These are phyloP conservation scores for Chlamydomonas asymmetrica DNA, from an alignment of 139 green algal species.

Conservation along the genomic window DNA sequence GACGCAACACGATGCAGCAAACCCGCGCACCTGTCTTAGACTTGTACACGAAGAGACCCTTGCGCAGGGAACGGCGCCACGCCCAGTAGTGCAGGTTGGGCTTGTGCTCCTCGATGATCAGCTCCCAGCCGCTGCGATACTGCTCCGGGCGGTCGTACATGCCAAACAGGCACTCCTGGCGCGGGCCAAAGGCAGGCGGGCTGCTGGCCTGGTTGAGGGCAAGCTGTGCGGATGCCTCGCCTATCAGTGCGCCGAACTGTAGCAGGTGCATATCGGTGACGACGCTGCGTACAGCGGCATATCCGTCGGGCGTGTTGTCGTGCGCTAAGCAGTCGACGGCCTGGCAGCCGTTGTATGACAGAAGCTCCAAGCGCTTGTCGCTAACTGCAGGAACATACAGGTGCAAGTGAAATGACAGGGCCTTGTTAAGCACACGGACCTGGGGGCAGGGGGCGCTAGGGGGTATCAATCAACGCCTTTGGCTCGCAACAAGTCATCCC, in stretches of 20 bases:
- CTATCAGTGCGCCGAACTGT: constrained; percentile 61
- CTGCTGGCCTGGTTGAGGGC: constrained; percentile 23
- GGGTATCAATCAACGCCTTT: too few species aligned
- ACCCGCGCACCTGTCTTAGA: constrained; percentile 25
- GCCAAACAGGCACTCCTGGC: constrained; percentile 47
- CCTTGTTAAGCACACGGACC: too few species aligned
- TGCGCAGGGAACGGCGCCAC: constrained; percentile 61
- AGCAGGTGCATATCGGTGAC: constrained; percentile 65
- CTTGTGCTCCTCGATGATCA: constrained; percentile 37
- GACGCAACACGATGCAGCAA: background rate
- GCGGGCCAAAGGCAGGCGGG: constrained; percentile 8
- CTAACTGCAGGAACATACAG: too few species aligned
- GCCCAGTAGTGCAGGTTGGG: constrained; percentile 54
- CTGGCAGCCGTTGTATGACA: constrained; percentile 28
- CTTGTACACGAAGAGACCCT: constrained; percentile 64
- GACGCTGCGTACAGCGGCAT: background rate
- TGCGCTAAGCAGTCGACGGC: constrained; percentile 25
- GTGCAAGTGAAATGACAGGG: too few species aligned
- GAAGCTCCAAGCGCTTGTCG: constrained; percentile 20
- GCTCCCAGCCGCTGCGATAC: constrained; percentile 54
- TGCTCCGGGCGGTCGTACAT: background rate
- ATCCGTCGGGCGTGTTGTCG: constrained; percentile 5
- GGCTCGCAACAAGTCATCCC: too few species aligned
- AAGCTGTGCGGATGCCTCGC: constrained; percentile 43
- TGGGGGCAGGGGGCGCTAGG: too few species aligned